Percentiles rank a stretch among this genome's conserved stretches.
Evolutionary conservation across 2,329 filamentous ascomycete genomes (phyloP).

Genomic region (Fonsecaea pedrosoi): DNA sequence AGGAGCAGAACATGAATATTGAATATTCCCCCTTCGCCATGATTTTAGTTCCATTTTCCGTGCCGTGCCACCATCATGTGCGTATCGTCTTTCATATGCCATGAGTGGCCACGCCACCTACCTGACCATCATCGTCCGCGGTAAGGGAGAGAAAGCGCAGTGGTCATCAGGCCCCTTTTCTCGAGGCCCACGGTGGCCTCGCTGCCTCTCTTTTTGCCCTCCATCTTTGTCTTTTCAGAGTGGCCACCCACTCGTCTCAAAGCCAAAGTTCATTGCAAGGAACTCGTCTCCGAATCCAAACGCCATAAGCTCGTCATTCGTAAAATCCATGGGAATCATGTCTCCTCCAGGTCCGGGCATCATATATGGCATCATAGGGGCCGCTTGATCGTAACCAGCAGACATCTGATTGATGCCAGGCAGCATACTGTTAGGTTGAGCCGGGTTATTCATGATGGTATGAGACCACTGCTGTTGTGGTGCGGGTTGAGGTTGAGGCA

Average conservation of each 20-base stretch:
- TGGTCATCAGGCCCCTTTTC: neutral
- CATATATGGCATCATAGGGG: conserved; percentile 37
- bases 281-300: conserved; percentile 41
- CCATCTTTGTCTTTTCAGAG: conserved; percentile 9
- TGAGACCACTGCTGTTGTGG: conserved; percentile 33
- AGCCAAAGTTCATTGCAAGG: conserved; percentile 41
- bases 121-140: neutral
- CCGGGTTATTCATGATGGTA: conserved; percentile 29
- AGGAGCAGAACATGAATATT: neutral
- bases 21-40: neutral
- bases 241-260: conserved; percentile 36
- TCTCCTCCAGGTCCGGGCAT: conserved; percentile 30
- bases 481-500: conserved; percentile 25
- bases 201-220: neutral
- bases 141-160: neutral
- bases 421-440: conserved; percentile 28
- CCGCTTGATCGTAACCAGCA: conserved; percentile 19
- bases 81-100: neutral
- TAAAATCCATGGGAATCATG: conserved; percentile 37
- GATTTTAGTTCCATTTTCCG: neutral
- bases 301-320: conserved; percentile 40
- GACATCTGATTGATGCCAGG: conserved; percentile 34
- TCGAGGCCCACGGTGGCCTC: neutral
- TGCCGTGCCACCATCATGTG: neutral
- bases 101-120: neutral